Base-by-base conservation (phyloP, 352 stramenopile genomes). In the Globisporangium takayamanum region DNA sequence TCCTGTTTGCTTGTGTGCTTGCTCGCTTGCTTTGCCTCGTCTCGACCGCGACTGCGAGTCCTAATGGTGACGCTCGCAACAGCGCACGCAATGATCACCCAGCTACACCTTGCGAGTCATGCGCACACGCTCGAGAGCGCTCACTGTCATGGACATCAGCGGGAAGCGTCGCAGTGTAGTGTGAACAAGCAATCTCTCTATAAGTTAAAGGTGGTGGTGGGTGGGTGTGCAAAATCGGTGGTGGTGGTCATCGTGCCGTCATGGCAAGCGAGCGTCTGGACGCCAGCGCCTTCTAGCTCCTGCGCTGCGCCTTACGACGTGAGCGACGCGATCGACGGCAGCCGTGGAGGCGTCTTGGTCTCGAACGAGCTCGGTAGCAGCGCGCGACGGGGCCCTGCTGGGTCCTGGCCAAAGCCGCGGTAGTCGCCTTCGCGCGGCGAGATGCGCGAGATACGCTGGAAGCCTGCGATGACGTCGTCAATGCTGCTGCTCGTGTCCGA, bases 371-470 rank as follows among this genome's bases (percentile, higher is more conserved):
- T 47, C 6, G 50, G 50, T 22, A 55, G 18, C 33, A 59, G 59
- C 37, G 59, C 41, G 22, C 57, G 58, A 2, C 47, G 33, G 14
- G 33, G 36, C 22, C 12, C 36, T 8, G 49, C 25, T n/a, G 37
- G 20, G 16, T 57, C 26, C 36, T 54, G 26, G 50, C 7, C 39
- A 15, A 53, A 45, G 14, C 42, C 20, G 26, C 49, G 14, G 41
- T 47, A 57, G 37, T 62, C 57, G 50, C 37, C 36, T 20, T 57
- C 50, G 14, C 59, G 51, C 45, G 59, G 52, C 28, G 59, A 59
- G 52, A 64, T 64, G 44, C 53, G 44, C 39, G 59, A 55, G 53
- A 64, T 55, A 22, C 59, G 52, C 39, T 59, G 59, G 47, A 60
- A 64, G 28, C 52, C 52, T 4, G 45, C 50, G 45, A 64, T 59